Base-by-base conservation (phyloP, 1,139 yeast species). In the Fermentozyma sake region DNA sequence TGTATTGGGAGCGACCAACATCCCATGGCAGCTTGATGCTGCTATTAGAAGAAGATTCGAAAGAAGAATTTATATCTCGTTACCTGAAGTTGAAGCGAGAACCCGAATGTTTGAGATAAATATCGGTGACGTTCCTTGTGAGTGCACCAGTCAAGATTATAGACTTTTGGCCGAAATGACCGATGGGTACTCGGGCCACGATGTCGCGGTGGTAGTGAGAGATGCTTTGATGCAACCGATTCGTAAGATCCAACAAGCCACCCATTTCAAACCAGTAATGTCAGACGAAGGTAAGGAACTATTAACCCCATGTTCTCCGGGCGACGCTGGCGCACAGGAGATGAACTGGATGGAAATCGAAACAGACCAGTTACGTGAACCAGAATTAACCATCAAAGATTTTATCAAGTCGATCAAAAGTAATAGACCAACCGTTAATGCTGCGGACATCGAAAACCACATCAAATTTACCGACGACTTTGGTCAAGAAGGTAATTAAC, bases 151-250 rank as follows among this genome's bases (percentile, higher is more conserved):
- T 22, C 79, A 76, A 31, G 97, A 93, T 51, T 85, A 72, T 48
- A 72, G 78, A 39, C 66, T 79, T 3, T 67, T 93, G 38, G 96
- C 94, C 0, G 87, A 83, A 35, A 81, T 91, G 91, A 91, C 98
- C 0, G 95, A 86, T 6, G 98, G 98, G 7, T 91, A 91, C 54
- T 86, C 96, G 0, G 99, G 99, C 30, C 95, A 91, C 51, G 99
- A 93, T 69, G 74, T 93, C 21, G 93, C 97, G 0, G 96, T 91
- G 22, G 94, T 89, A 11, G 98, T 93, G 5, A 77, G 95, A 46
- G 99, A 93, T 56, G 97, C 98, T 0, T 66, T 93, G 40, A 93
- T 93, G 98, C 94, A 89, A 54, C 98, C 99, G 2, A 85, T 93
- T 33, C 74, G 98, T 46, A 87, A 87, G 52, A 87, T 93, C 38